Evolutionary conservation across 1,139 yeast species (phyloP), one percentile per base, ranked within the genome.

Genomic region (Kodamaea anthophila): DNA sequence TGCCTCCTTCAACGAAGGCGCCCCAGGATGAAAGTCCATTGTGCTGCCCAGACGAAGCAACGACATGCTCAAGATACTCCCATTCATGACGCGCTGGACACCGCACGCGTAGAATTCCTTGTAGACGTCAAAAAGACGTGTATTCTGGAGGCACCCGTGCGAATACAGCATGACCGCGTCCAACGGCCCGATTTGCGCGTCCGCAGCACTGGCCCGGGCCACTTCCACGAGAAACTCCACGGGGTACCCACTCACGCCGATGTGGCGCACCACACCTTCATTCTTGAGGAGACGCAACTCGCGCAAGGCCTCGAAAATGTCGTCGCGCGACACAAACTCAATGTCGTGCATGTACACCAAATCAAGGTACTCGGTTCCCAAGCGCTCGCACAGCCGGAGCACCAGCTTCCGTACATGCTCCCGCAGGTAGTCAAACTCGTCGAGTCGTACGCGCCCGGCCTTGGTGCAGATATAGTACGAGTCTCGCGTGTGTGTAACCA

Each of bases 181-280:
- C 35, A 88, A 54, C 0, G 74, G 58, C 1, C 69, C 81, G 11
- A 66, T 65, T 6, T 56, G 55, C 3, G 48, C 36, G 5, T 40
- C 48, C 2, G 47, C 30, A 3, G 47, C 49, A 30, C 71, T 64
- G 15, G 37, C 42, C 10, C 39, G 36, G 1, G 82, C 74, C 14
- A 79, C 57, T 28, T 66, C 47, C 40, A 69, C 67, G 28, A 88
- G 58, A 35, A 73, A 78, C 12, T 74, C 75, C 13, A 88, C 77
- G 0, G 96, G 96, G 48, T 86, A 87, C 0, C 96, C 97, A 7
- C 94, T 77, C 26, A 87, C 58, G 5, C 97, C 97, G 35, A 87
- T 70, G 43, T 77, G 64, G 26, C 57, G 61, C 26, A 86, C 66
- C 5, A 70, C 24, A 0, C 95, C 95, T 44, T 77, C 76, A 4